Conservation (phyloP, 179 eudicot species). For the Drosera spatulata region DNA sequence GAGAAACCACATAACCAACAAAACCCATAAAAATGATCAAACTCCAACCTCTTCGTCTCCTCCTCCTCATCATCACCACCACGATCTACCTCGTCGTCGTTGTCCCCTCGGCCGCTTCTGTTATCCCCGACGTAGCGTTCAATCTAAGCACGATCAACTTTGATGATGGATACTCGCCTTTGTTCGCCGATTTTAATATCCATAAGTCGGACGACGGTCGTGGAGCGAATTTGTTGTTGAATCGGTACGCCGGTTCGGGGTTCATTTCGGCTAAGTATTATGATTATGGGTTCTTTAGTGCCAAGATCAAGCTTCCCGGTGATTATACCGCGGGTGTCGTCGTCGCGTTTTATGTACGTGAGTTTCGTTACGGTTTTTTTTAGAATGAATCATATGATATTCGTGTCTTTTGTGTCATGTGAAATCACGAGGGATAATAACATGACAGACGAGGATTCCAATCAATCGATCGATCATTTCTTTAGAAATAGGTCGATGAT, state of each 20-base stretch:
- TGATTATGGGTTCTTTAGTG: constrained; percentile 78
- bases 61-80: no score
- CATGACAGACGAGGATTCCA: no score
- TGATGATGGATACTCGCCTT: constrained; percentile 58
- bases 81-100: no score
- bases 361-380: no score
- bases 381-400: no score
- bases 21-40: no score
- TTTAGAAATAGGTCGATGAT: no score
- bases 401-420: no score
- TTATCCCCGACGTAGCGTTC: constrained; percentile 24
- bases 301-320: constrained; percentile 67
- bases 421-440: no score
- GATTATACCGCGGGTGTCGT: constrained; percentile 77
- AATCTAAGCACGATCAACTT: constrained; percentile 42
- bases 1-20: no score
- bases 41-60: no score
- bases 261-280: constrained; percentile 79
- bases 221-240: constrained; percentile 66
- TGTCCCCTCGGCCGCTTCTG: background rate
- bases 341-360: constrained; percentile 84
- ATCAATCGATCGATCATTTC: no score
- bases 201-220: constrained; percentile 47
- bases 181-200: constrained; percentile 84
- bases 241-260: constrained; percentile 85